Base-by-base conservation (phyloP, 495 filamentous ascomycete genomes). In the Thozetella sp. region DNA sequence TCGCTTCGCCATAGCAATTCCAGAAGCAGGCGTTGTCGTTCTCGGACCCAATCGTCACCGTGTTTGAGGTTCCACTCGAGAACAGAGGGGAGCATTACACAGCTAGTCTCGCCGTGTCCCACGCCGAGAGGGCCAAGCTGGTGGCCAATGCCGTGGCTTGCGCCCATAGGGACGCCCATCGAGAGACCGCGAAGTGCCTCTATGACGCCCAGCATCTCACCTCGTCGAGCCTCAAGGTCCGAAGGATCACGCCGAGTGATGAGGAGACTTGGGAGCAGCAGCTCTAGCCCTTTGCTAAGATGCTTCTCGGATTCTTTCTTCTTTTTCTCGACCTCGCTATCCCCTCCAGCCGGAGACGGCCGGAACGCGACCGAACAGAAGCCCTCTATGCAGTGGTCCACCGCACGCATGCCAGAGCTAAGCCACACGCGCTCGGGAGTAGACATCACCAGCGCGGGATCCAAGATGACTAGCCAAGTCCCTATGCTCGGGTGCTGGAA, bases 61-160 rank as follows among this genome's bases (percentile, higher is more conserved):
- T 66, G 60, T 9, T 56, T 54, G 51, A 54, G 62, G 63, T 89
- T 90, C 63, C 74, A 89, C 65, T 83, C 82, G 67, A 82, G 80
- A 3, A 89, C 87, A 4, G 78, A 79, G 3, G 86, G 86, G 24
- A 89, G 71, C 52, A 89, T 74, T 30, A 90, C 80, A 59, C 86
- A 89, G 63, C 81, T 88, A 24, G 86, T 90, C 68, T 88, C 84
- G 30, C 86, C 86, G 63, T 90, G 86, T 3, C 81, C 83, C 13
- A 88, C 86, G 1, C 86, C 87, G 9, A 88, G 65, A 0, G 86
- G 85, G 11, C 87, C 86, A 0, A 89, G 76, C 68, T 89, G 87
- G 68, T 89, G 86, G 11, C 88, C 87, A 65, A 89, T 89, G 0
- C 81, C 88, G 69, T 90, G 87, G 57, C 83, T 85, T 11, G 83